Base-by-base conservation (phyloP, 2,329 filamentous ascomycete species). In the Teratosphaeriaceae sp. region DNA sequence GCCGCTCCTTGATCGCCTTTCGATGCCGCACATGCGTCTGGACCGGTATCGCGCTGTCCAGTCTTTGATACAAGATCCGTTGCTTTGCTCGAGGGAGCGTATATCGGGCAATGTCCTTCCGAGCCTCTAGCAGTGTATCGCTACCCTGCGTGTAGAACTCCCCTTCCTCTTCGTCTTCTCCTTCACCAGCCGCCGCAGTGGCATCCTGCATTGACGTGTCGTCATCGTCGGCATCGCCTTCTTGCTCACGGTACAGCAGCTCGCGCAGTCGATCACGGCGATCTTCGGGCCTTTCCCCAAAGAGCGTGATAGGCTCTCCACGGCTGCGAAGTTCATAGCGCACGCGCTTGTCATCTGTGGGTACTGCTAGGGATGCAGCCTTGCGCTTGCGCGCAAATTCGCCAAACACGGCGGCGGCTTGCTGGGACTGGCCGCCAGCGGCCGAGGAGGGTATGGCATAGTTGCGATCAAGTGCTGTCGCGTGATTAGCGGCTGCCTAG, bases 101-200 rank as follows among this genome's bases (percentile, higher is more conserved):
- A 64, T 83, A 97, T 35, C 76, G 74, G 5, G 89, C 88, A 48
- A 98, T 88, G 20, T 83, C 76, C 56, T 81, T 79, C 47, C 92
- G 77, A 2, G 88, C 86, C 39, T 84, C 73, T 3, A 95, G 68
- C 19, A 98, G 71, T 30, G 82, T 81, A 3, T 78, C 73, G 1
- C 81, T 79, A 2, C 92, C 92, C 55, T 85, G 78, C 0, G 90
- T 95, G 63, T 96, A 98, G 65, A 96, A 98, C 56, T 98, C 92
- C 59, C 97, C 88, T 52, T 94, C 85, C 54, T 83, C 80, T 2
- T 74, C 82, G 38, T 78, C 80, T 15, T 80, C 79, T 3, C 78
- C 79, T 2, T 79, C 78, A 1, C 70, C 74, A 15, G 64, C 67
- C 6, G 58, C 59, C 13, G 65, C 64, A 12, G 57, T 62, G 45